Evolutionary conservation across 257 asterid species (phyloP).

Genomic region (Haberlea rhodopensis): DNA sequence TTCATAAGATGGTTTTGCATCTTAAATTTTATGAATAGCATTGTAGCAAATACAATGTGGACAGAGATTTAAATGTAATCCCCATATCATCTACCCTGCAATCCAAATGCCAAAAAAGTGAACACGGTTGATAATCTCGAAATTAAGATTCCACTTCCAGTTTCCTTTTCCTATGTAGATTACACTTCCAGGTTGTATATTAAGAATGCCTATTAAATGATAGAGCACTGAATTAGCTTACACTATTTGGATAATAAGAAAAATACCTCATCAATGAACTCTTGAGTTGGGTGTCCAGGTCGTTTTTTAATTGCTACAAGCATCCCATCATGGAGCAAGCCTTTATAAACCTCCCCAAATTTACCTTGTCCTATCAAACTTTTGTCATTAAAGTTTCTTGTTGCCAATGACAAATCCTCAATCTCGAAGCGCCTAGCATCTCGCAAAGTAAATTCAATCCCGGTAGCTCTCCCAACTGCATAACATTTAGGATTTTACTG

Average conservation of each 20-base stretch:
- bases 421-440: constrained; percentile 71
- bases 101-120: constrained; percentile 1
- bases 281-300: constrained; percentile 56
- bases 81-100: not conserved
- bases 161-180: no score
- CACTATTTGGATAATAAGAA: constrained; percentile 1
- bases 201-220: constrained; percentile 18
- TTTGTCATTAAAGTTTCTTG: constrained; percentile 62
- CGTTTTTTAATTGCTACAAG: constrained; percentile 82
- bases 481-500: constrained; percentile 17
- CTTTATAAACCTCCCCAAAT: constrained; percentile 91
- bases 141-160: constrained; percentile 16
- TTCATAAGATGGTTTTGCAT: not conserved
- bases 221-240: not conserved
- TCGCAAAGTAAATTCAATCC: constrained; percentile 55
- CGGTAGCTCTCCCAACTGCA: constrained; percentile 60
- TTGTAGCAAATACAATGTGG: not conserved
- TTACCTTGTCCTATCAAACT: constrained; percentile 84
- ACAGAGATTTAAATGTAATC: not conserved
- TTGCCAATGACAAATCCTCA: constrained; percentile 71
- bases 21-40: not conserved
- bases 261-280: constrained; percentile 71
- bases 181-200: constrained; percentile 12
- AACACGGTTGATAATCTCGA: not conserved
- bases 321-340: constrained; percentile 86